Base-by-base conservation (phyloP, 169 alveolate genomes). In the Cryptosporidium sp. region DNA sequence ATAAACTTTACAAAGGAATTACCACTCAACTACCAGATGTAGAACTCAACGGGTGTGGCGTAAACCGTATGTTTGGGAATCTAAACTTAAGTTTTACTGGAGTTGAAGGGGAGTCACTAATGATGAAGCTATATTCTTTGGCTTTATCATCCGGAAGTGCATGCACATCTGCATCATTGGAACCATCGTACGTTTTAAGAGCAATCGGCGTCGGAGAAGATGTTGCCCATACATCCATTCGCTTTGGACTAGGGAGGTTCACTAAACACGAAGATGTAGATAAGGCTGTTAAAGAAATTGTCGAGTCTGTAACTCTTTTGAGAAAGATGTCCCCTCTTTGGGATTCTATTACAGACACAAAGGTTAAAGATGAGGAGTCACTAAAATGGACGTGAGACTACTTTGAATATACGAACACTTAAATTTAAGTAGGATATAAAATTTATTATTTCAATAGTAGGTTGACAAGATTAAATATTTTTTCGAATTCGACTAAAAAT, bases 221-320 rank as follows among this genome's bases (percentile, higher is more conserved):
- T 52, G 91, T 97, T 84, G 99, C 99, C 70, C 99, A 97, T 91
- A 97, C 99, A 31, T 95, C 99, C 1, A 86, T 98, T 42, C 95
- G 99, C 86, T 97, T 98, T 85, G 99, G 99, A 21, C 72, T 98
- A 37, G 99, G 99, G 29, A 92, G 99, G 70, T 98, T 97, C 73
- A 98, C 99, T 9, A 95, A 98, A 7, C 98, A 96, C 70, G 96
- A 93, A 69, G 99, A 98, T 87, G 96, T 97, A 45, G 97, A 96
- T 44, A 93, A 91, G 44, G 94, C 96, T 56, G 93, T 94, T 21
- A 92, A 91, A 33, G 91, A 93, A 39, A 85, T 98, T 39, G 95
- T 91, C 26, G 86, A 85, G 53, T 94, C 96, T 10, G 98, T 95
- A 10, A 85, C 87, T 29, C 92, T 96, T 18, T 91, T 97, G 33